Conservation (phyloP, 345 rosid genomes). For the Eucalyptus polybractea region DNA sequence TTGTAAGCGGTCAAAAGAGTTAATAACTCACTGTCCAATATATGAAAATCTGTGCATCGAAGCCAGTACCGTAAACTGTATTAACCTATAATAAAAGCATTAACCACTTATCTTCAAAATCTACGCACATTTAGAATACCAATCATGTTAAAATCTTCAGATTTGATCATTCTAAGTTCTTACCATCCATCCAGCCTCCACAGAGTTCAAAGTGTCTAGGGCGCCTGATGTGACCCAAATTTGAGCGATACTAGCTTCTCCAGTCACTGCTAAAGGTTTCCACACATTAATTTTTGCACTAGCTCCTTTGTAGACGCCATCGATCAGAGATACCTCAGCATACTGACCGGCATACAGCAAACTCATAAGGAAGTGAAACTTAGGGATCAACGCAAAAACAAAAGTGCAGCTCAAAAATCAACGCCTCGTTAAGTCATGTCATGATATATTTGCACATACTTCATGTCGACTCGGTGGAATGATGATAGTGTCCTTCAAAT, state of each 20-base stretch:
- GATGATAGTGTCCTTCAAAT: too few species aligned
- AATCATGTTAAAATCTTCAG: not conserved
- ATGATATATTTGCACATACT: not conserved
- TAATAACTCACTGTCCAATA: conserved; percentile 24
- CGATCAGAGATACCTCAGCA: not conserved
- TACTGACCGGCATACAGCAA: not conserved
- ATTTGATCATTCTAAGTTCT: not conserved
- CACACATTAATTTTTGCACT: not conserved
- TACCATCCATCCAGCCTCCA: not conserved
- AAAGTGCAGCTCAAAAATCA: too few species aligned
- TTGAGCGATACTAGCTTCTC: not conserved
- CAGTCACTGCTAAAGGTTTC: not conserved
- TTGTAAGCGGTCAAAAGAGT: too few species aligned
- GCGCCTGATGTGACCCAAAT: not conserved
- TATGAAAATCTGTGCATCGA: not conserved
- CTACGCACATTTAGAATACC: not conserved
- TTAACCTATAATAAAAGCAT: not conserved
- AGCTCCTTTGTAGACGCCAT: not conserved
- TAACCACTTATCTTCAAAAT: not conserved
- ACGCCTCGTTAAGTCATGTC: too few species aligned
- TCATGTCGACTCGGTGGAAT: not conserved
- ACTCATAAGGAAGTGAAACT: not conserved
- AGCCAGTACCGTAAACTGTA: not conserved
- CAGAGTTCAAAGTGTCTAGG: not conserved
- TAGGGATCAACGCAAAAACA: too few species aligned